Conservation (phyloP, 352 stramenopile species). For the Globisporangium perplexum region DNA sequence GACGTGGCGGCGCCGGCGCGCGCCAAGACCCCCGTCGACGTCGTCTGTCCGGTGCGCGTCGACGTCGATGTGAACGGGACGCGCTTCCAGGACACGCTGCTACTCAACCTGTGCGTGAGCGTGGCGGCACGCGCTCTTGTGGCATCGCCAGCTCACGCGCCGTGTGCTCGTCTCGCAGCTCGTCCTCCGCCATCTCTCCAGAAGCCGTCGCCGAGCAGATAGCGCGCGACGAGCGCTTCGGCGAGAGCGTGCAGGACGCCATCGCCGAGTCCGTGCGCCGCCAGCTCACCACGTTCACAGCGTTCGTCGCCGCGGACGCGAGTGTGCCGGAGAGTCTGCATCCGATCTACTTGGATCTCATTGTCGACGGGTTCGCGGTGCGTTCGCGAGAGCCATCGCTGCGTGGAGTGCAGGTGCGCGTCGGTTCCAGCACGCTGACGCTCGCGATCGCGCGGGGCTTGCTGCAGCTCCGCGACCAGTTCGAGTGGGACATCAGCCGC, state of each 20-base stretch:
- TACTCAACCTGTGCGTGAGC: conserved; percentile 48
- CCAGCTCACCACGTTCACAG: conserved; percentile 60
- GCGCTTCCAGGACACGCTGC: conserved; percentile 72
- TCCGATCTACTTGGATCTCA: conserved; percentile 67
- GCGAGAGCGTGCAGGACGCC: conserved; percentile 38
- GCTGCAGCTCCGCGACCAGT: conserved; percentile 62
- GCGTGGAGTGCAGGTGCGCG: too few species aligned
- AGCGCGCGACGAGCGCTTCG: conserved; percentile 53
- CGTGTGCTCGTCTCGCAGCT: conserved; percentile 11
- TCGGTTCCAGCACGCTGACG: neutral
- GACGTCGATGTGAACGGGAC: conserved; percentile 72
- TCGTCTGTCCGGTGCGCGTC: conserved; percentile 69
- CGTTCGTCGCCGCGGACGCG: conserved; percentile 21
- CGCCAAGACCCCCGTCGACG: conserved; percentile 20
- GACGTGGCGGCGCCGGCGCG: conserved; percentile 1
- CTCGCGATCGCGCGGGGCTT: neutral
- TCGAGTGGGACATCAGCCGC: conserved; percentile 73
- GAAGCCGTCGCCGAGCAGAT: conserved; percentile 56
- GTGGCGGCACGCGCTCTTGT: neutral
- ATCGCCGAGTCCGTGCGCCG: conserved; percentile 70
- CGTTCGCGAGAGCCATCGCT: neutral
- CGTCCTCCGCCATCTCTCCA: conserved; percentile 25
- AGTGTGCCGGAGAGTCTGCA: conserved; percentile 27
- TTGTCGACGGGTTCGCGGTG: conserved; percentile 61
- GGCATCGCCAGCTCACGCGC: neutral